These are phyloP conservation scores for Naganishia cerealis DNA, from an alignment of 1,284 basidiomycete genomes.

Conservation along the genomic window DNA sequence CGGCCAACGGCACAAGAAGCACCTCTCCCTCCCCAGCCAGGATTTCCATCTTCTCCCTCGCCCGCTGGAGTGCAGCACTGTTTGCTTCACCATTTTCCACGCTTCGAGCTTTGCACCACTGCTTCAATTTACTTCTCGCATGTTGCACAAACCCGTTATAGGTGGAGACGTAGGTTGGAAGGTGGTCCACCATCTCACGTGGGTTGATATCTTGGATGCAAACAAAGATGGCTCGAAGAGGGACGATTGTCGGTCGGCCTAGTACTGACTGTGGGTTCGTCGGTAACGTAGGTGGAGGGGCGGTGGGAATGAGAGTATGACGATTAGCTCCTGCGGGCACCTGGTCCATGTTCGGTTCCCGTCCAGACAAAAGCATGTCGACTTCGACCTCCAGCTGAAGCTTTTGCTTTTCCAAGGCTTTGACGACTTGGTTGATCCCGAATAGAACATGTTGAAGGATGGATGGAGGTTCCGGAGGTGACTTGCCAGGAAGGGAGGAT, in stretches of 20 bases:
- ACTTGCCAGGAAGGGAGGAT: not conserved
- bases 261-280: not conserved
- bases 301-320: not conserved
- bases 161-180: constrained; percentile 70
- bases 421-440: constrained; percentile 80
- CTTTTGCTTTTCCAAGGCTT: constrained; percentile 66
- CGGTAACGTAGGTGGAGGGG: not conserved
- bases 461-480: constrained; percentile 16
- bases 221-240: constrained; percentile 62
- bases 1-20: constrained; percentile 69
- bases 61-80: not conserved
- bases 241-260: constrained; percentile 33
- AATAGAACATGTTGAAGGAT: constrained; percentile 62
- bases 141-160: constrained; percentile 61
- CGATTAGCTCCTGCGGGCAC: not conserved
- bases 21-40: constrained; percentile 39
- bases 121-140: constrained; percentile 14
- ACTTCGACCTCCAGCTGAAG: constrained; percentile 39
- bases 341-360: not conserved
- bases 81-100: not conserved
- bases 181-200: constrained; percentile 66
- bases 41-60: constrained; percentile 3
- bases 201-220: constrained; percentile 73
- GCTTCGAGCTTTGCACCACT: constrained; percentile 2
- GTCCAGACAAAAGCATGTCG: constrained; percentile 8